phyloP scores from a whole-genome alignment of 2,329 filamentous ascomycete species.

The Fusarium succisae region DNA sequence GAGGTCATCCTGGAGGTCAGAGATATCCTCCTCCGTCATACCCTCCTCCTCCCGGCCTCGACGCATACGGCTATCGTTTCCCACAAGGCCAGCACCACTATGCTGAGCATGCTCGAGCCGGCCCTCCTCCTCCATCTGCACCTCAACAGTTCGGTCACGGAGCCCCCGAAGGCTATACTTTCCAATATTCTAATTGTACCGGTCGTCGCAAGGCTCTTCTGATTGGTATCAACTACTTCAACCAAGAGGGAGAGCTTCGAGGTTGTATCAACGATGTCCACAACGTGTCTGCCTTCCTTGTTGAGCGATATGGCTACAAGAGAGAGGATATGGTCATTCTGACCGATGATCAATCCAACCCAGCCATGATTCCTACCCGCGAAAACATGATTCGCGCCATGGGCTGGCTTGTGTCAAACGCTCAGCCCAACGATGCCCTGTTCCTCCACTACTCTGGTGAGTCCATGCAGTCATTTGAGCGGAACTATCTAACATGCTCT shows the following conservation, averaged over 20 bases:
- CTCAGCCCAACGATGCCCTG: conserved; percentile 77
- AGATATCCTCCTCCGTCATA: conserved; percentile 48
- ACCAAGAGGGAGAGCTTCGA: conserved; percentile 74
- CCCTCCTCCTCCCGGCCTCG: conserved; percentile 54
- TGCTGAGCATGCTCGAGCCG: conserved; percentile 44
- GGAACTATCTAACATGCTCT: background rate
- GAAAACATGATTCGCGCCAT: conserved; percentile 78
- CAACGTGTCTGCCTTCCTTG: conserved; percentile 78
- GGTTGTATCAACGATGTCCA: conserved; percentile 85
- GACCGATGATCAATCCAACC: conserved; percentile 78
- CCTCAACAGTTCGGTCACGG: conserved; percentile 72
- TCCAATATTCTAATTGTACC: conserved; percentile 80
- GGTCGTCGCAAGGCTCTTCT: conserved; percentile 78
- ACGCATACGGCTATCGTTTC: conserved; percentile 59
- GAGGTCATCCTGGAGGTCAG: conserved; percentile 38
- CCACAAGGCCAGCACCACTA: conserved; percentile 41
- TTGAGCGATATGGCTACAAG: conserved; percentile 74
- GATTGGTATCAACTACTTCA: conserved; percentile 85
- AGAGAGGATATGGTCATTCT: conserved; percentile 82
- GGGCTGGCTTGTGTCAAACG: conserved; percentile 78
- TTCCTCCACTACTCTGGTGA: conserved; percentile 80
- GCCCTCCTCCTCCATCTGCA: conserved; percentile 57
- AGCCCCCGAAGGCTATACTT: conserved; percentile 74
- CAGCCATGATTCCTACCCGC: conserved; percentile 77
- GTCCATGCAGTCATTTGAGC: conserved; percentile 10